These are phyloP conservation scores for Globomyces sp. DNA, from an alignment of 371 early-diverging fungal species.

Conservation along the genomic window DNA sequence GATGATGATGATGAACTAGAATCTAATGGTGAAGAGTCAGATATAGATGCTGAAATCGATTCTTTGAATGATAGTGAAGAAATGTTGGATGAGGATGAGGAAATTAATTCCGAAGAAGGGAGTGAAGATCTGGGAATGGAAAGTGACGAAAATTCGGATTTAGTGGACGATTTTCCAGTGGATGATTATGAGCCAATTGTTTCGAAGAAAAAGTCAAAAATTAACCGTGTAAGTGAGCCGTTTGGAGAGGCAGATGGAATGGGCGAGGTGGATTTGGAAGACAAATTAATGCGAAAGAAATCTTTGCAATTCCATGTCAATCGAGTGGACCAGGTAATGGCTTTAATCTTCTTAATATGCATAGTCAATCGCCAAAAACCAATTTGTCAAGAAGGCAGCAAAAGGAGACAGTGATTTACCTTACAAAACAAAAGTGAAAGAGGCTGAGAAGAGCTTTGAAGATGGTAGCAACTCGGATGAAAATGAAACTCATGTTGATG, in stretches of 20 bases:
- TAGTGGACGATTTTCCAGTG: constrained; percentile 19
- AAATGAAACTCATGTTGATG: neutral
- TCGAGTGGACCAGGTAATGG: constrained; percentile 62
- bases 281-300: constrained; percentile 68
- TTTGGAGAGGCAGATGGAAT: constrained; percentile 61
- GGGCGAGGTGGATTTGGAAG: constrained; percentile 75
- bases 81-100: constrained; percentile 36
- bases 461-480: neutral
- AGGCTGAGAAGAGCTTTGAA: neutral
- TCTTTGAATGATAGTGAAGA: constrained; percentile 32
- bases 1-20: constrained; percentile 44
- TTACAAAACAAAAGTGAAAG: neutral
- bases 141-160: constrained; percentile 11
- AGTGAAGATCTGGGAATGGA: constrained; percentile 11
- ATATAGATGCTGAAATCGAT: constrained; percentile 31
- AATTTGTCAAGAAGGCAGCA: constrained; percentile 1
- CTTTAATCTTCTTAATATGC: constrained; percentile 2
- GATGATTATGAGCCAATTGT: constrained; percentile 18
- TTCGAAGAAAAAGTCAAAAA: constrained; percentile 16
- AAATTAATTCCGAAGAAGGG: constrained; percentile 15
- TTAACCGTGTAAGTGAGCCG: neutral
- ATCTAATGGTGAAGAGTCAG: constrained; percentile 32
- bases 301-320: constrained; percentile 71
- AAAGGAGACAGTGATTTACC: constrained; percentile 3
- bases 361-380: constrained; percentile 31